Evolutionary conservation across 176 grass and related monocot genomes (phyloP).

Genomic region (Carex cristatella): DNA sequence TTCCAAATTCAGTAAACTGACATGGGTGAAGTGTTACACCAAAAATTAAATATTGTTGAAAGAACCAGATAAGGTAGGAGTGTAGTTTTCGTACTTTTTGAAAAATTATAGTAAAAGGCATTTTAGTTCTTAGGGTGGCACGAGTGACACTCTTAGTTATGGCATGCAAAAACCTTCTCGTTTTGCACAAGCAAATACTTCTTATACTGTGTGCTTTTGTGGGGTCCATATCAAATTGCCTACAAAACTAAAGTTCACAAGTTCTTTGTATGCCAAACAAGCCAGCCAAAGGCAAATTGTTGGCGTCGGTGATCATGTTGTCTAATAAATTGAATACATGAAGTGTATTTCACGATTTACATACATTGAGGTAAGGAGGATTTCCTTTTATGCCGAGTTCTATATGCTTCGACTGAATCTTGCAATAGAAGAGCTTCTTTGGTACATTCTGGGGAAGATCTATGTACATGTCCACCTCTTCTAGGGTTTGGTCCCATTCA

Average conservation of each 20-base stretch:
- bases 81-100: too few species aligned
- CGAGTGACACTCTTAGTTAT: neutral
- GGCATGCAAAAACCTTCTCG: neutral
- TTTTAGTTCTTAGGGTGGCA: neutral
- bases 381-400: slow-evolving; percentile 83
- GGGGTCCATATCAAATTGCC: neutral
- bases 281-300: neutral
- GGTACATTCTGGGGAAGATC: slow-evolving; percentile 75
- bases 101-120: too few species aligned
- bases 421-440: slow-evolving; percentile 67
- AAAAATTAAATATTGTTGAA: neutral
- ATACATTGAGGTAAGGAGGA: slow-evolving; percentile 81
- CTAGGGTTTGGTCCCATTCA: slow-evolving; percentile 96
- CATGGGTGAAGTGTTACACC: neutral
- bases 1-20: neutral
- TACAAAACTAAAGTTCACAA: neutral
- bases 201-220: neutral
- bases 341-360: neutral
- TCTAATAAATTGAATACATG: neutral
- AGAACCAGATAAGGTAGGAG: neutral
- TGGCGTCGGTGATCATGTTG: neutral
- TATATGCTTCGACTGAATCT: slow-evolving; percentile 64
- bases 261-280: neutral
- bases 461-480: slow-evolving; percentile 91
- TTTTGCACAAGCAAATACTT: neutral